Evolutionary conservation across 306 rosid species (phyloP), one percentile per base, ranked within the genome.

Genomic region (Luffa acutangula): DNA sequence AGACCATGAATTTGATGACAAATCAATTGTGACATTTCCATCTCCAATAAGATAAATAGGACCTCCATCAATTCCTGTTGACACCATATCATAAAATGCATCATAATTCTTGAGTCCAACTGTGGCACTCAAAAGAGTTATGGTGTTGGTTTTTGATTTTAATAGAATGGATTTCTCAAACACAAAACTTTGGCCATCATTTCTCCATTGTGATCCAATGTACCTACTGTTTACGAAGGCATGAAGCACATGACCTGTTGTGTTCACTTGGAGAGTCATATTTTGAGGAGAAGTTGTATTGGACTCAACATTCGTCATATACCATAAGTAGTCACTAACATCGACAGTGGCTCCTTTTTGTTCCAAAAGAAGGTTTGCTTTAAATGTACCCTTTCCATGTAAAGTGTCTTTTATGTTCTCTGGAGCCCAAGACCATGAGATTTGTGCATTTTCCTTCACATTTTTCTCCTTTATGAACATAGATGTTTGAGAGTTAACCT

Each of bases 401-500:
- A 56, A 6, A 69, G 83, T 79, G 69, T 76, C 60, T 12, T 80
- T 77, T 43, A 80, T 54, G 37, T 17, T 74, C 73, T 90, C 91
- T 15, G 90, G 66, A 64, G 85, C 81, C 91, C 93, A 90, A 3
- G 39, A 3, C 90, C 91, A 88, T 1, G 56, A 75, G 39, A 88
- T 82, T 34, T 87, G 49, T 21, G 1, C 9, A 33, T 79, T 80
- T 80, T 79, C 89, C 2, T 84, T 85, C 52, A 76, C 58, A 52
- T 58, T 85, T 18, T 48, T 3, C 54, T 7, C 79, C 76, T 85
- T 84, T 20, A 60, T 81, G 83, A 83, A 88, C 6, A 86, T 0
- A 17, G 86, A 81, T 43, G 90, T 88, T 88, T 90, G 93, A 3
- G 83, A 85, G 79, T 82, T 88, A 52, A 90, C 91, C 31, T 86